phyloP scores from a whole-genome alignment of 1,284 basidiomycete species.

The Mycena citricolor region DNA sequence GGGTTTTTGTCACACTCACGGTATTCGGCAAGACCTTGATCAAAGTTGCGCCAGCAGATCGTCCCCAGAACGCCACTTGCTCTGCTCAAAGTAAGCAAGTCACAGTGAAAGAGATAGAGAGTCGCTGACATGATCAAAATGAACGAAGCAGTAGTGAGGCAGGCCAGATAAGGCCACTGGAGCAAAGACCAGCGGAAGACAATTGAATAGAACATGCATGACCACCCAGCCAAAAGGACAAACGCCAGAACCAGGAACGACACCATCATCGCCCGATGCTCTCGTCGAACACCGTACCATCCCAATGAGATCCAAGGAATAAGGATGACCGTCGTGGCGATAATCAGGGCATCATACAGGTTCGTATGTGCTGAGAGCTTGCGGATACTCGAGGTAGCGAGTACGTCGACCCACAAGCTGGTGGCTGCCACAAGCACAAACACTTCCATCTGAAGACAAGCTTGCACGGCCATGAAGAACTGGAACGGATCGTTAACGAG shows the following conservation, averaged over 20 bases:
- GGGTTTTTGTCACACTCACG: slow-evolving; percentile 31
- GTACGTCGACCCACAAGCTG: slow-evolving; percentile 53
- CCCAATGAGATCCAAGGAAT: slow-evolving; percentile 56
- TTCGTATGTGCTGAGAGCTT: slow-evolving; percentile 41
- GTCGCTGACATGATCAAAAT: slow-evolving; percentile 40
- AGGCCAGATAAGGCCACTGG: slow-evolving; percentile 56
- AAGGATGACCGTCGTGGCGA: slow-evolving; percentile 44
- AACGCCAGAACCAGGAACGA: slow-evolving; percentile 43
- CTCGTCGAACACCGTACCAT: slow-evolving; percentile 52
- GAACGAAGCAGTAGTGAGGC: slow-evolving; percentile 47
- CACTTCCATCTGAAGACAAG: slow-evolving; percentile 55
- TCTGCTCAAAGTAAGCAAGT: slow-evolving; percentile 5
- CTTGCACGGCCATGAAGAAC: slow-evolving; percentile 56
- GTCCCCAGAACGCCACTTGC: slow-evolving; percentile 45
- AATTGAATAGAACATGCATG: slow-evolving; percentile 52
- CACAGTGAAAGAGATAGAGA: not conserved
- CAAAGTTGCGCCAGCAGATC: slow-evolving; percentile 50
- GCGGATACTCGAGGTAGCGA: slow-evolving; percentile 45
- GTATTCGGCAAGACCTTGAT: slow-evolving; percentile 50
- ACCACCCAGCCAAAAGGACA: slow-evolving; percentile 42
- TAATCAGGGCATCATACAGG: slow-evolving; percentile 46
- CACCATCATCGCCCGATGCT: slow-evolving; percentile 42
- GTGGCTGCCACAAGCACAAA: slow-evolving; percentile 51
- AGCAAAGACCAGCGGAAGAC: slow-evolving; percentile 56
- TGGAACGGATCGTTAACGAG: slow-evolving; percentile 21